Percentiles rank a stretch among this genome's conserved stretches.
Conservation (phyloP, 23 red algal species). For the Gracilaria caudata region DNA sequence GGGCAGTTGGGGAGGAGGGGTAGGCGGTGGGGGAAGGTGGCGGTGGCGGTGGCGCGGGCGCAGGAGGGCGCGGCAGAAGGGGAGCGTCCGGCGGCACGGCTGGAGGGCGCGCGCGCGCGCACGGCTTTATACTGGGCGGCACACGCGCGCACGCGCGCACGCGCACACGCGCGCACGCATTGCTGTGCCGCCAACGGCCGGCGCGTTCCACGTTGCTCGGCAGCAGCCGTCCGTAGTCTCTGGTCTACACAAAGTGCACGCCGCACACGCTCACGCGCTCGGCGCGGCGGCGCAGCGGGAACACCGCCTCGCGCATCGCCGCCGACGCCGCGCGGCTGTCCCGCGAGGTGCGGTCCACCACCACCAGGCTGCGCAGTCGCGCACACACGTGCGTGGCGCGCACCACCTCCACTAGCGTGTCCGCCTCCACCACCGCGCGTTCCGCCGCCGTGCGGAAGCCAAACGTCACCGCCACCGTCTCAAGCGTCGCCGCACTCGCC, state of each 20-base stretch:
- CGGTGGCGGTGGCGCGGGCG: not conserved
- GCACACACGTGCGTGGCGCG: slow-evolving; percentile 18
- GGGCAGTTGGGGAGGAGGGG: not conserved
- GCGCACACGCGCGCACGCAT: not conserved
- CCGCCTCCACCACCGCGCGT: slow-evolving; percentile 27
- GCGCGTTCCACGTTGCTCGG: slow-evolving; percentile 15
- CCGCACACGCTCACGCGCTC: slow-evolving; percentile 30
- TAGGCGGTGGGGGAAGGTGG: not conserved
- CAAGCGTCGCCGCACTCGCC: slow-evolving; percentile 4
- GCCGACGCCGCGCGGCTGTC: slow-evolving; percentile 21
- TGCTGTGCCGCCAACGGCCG: slow-evolving; percentile 20
- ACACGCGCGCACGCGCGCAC: not conserved
- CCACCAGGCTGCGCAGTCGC: slow-evolving; percentile 27
- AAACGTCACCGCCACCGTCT: slow-evolving; percentile 24
- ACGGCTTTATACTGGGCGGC: slow-evolving; percentile 33
- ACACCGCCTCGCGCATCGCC: slow-evolving; percentile 36
- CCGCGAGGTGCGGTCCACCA: slow-evolving; percentile 32
- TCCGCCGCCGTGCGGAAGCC: slow-evolving; percentile 30
- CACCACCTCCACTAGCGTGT: slow-evolving; percentile 23
- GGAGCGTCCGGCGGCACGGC: too few species aligned
- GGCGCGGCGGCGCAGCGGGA: slow-evolving; percentile 30
- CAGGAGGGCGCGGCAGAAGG: not conserved
- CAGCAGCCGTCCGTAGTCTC: too few species aligned
- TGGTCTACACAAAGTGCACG: slow-evolving; percentile 29
- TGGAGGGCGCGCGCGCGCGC: slow-evolving; percentile 10